Evolutionary conservation across 1,139 yeast species (phyloP).

Genomic region (Nadsonia commutata): DNA sequence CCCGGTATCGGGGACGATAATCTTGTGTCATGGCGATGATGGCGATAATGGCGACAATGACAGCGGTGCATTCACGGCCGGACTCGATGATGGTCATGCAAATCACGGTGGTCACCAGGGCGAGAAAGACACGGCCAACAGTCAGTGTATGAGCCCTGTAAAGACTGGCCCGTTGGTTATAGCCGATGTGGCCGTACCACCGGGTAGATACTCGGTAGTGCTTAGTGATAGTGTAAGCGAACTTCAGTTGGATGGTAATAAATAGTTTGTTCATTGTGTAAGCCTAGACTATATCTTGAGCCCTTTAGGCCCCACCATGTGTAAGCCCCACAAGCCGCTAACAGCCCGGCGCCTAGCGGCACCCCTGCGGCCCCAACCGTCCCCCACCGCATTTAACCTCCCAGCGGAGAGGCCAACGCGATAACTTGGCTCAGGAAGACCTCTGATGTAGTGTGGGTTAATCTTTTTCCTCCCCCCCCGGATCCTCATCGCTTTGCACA

Average conservation of each 20-base stretch:
- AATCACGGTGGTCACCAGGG: too few relatives aligned
- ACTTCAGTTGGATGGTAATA: neutral
- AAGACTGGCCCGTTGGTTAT: neutral
- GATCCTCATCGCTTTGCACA: constrained; percentile 1
- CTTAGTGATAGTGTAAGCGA: neutral
- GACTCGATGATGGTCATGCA: too few relatives aligned
- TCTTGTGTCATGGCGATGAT: neutral
- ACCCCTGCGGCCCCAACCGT: neutral
- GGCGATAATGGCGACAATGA: neutral
- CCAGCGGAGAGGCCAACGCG: too few relatives aligned
- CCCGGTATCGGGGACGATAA: neutral
- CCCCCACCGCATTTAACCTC: too few relatives aligned
- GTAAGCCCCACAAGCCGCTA: too few relatives aligned
- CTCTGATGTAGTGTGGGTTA: neutral
- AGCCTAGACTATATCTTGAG: too few relatives aligned
- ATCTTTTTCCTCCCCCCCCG: neutral
- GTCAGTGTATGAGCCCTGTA: too few relatives aligned
- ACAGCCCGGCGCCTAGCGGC: too few relatives aligned
- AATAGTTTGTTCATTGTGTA: too few relatives aligned
- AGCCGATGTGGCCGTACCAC: neutral
- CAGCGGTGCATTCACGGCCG: neutral
- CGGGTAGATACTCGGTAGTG: neutral
- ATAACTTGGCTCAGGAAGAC: neutral
- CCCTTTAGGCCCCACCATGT: too few relatives aligned
- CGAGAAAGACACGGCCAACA: too few relatives aligned